phyloP scores from a whole-genome alignment of 352 stramenopile genomes.

The Globisporangium alternatum region DNA sequence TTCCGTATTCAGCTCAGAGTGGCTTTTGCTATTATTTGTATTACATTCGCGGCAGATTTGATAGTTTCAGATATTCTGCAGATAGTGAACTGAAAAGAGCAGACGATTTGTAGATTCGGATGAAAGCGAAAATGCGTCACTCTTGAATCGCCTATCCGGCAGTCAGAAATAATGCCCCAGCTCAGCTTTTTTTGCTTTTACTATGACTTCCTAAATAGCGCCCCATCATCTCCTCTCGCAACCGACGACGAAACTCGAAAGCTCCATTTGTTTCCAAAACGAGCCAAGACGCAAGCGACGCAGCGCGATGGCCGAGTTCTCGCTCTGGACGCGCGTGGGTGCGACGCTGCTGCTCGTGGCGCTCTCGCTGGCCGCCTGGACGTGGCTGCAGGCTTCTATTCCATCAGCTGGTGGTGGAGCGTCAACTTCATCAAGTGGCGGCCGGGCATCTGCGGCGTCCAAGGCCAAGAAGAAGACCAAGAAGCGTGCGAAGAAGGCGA shows the following conservation, averaged over 20 bases:
- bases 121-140: no score
- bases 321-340: constrained; percentile 29
- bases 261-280: neutral
- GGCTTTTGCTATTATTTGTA: no score
- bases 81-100: no score
- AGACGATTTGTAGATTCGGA: no score
- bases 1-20: no score
- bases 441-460: constrained; percentile 1
- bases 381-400: constrained; percentile 23
- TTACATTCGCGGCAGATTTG: no score
- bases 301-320: constrained; percentile 29
- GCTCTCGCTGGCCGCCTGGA: constrained; percentile 39
- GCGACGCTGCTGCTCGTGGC: constrained; percentile 41
- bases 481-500: constrained; percentile 44
- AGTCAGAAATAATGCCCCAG: no score
- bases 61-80: no score
- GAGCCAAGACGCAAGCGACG: neutral
- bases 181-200: no score
- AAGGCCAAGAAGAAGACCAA: constrained; percentile 41
- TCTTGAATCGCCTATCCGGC: no score
- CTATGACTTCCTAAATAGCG: neutral
- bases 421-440: neutral
- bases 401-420: neutral
- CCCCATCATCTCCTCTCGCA: neutral
- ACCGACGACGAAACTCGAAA: neutral